phyloP scores from a whole-genome alignment of 1,139 yeast genomes.

The Arxiozyma bovina region DNA sequence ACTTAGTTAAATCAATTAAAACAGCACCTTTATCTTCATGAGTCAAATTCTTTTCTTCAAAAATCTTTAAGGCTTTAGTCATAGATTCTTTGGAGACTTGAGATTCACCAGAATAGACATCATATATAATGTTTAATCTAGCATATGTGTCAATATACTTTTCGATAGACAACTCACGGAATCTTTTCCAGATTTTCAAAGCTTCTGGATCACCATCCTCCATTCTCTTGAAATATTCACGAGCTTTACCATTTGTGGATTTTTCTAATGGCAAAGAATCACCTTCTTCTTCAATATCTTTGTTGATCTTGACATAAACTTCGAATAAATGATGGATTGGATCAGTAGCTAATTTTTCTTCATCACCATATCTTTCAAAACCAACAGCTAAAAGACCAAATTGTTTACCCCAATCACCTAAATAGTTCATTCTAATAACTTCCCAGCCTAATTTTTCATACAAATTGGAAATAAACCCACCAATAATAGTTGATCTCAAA shows the following conservation, averaged over 20 bases:
- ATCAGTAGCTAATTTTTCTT: constrained; percentile 58
- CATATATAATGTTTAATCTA: constrained; percentile 82
- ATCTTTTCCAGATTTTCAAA: constrained; percentile 70
- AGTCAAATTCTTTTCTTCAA: constrained; percentile 62
- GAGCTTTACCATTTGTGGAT: constrained; percentile 71
- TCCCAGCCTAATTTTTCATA: constrained; percentile 88
- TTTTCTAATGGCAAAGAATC: constrained; percentile 45
- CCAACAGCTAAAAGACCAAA: constrained; percentile 95
- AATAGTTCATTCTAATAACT: constrained; percentile 81
- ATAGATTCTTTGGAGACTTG: constrained; percentile 73
- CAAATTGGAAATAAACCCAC: constrained; percentile 89
- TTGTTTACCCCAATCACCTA: constrained; percentile 99
- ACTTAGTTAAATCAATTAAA: constrained; percentile 74
- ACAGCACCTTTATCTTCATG: constrained; percentile 89
- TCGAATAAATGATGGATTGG: constrained; percentile 94
- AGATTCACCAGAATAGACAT: constrained; percentile 90
- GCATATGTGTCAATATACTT: constrained; percentile 83
- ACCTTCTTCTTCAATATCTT: constrained; percentile 71
- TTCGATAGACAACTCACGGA: constrained; percentile 82
- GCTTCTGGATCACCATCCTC: constrained; percentile 88
- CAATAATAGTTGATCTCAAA: constrained; percentile 93
- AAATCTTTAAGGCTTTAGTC: constrained; percentile 53
- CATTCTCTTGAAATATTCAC: constrained; percentile 82
- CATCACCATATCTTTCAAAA: constrained; percentile 74
- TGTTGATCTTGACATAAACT: constrained; percentile 82